phyloP scores from a whole-genome alignment of 2,329 filamentous ascomycete genomes.

The Dactylellina haptotyla region DNA sequence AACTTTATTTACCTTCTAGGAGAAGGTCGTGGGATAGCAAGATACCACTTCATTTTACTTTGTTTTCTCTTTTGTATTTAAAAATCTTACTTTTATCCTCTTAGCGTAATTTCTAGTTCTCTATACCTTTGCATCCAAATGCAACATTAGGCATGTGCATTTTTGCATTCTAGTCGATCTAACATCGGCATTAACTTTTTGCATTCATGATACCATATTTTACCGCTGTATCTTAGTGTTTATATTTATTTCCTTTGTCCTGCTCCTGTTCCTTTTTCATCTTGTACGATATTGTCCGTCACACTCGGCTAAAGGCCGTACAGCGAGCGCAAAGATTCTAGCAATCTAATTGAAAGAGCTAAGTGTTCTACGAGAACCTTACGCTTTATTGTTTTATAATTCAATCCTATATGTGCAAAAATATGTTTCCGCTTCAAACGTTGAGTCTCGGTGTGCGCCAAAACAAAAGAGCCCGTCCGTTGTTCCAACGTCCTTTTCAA shows the following conservation, averaged over 20 bases:
- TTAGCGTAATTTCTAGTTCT: conserved; percentile 42
- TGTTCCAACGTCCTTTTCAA: too few species aligned
- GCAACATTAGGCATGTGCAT: conserved; percentile 18
- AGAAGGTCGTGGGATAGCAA: conserved; percentile 4
- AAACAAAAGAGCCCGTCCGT: too few species aligned
- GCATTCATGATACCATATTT: conserved; percentile 41
- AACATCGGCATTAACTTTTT: conserved; percentile 18
- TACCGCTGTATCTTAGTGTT: conserved; percentile 4
- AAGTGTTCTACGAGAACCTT: too few species aligned
- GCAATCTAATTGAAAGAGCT: conserved; percentile 13
- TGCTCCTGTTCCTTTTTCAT: conserved; percentile 12
- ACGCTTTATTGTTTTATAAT: too few species aligned
- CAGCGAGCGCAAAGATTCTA: neutral
- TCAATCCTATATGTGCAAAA: too few species aligned
- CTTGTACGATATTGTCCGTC: conserved; percentile 6
- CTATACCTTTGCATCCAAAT: conserved; percentile 12
- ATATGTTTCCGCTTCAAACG: too few species aligned
- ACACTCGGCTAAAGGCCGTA: neutral
- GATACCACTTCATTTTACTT: conserved; percentile 19
- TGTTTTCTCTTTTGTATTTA: conserved; percentile 49
- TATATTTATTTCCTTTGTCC: conserved; percentile 21
- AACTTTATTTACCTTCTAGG: conserved; percentile 5
- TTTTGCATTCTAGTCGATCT: conserved; percentile 30
- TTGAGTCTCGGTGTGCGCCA: too few species aligned
- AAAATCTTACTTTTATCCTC: conserved; percentile 29